Conservation (phyloP, 805 yeast genomes). For the Cyberlindnera saturnus region DNA sequence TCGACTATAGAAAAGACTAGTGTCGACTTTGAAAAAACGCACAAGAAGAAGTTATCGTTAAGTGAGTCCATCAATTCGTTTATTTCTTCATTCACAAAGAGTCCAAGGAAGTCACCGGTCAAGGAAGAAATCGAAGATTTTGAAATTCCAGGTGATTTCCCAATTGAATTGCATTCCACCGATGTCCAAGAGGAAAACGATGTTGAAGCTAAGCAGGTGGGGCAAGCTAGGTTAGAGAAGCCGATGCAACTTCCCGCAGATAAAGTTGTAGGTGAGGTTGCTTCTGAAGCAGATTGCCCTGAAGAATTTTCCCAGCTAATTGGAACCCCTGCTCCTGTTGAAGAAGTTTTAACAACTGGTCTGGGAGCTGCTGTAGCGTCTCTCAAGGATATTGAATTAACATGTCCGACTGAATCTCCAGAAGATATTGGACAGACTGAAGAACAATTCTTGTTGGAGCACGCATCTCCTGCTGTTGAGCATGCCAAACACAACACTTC, state of each 20-base stretch:
- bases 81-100: conserved; percentile 10
- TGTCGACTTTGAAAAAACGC: conserved; percentile 2
- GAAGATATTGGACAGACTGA: conserved; percentile 1
- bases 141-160: conserved; percentile 1
- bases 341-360: no score
- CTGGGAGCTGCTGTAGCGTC: no score
- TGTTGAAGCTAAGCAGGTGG: conserved; percentile 1
- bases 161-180: background rate
- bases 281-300: no score
- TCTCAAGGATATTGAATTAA: no score
- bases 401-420: background rate
- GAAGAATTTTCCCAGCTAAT: no score
- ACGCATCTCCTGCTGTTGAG: conserved; percentile 3
- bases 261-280: no score
- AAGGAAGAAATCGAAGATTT: background rate
- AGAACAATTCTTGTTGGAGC: conserved; percentile 7
- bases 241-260: no score
- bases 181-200: background rate
- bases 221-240: no score
- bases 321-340: no score
- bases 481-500: background rate
- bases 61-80: conserved; percentile 18
- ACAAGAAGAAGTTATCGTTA: conserved; percentile 16
- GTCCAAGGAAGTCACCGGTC: conserved; percentile 3
- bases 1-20: conserved; percentile 12